phyloP scores from a whole-genome alignment of 768 basidiomycete genomes.

The Suillus placidus region DNA sequence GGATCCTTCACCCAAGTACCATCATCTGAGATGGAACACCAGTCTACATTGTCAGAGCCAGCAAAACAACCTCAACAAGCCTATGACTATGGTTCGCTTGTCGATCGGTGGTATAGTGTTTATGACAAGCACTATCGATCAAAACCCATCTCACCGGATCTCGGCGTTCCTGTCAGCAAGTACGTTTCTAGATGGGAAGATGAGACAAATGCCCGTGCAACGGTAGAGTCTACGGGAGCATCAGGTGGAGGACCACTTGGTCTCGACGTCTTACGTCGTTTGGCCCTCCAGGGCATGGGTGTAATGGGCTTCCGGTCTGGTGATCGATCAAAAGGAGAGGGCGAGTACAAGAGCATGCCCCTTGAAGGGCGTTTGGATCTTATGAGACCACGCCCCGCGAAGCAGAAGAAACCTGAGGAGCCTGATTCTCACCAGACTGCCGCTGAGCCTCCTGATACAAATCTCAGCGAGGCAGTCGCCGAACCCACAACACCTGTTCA shows the following conservation, averaged over 20 bases:
- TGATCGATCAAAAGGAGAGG: conserved; percentile 46
- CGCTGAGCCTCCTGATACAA: conserved; percentile 12
- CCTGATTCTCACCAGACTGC: conserved; percentile 8
- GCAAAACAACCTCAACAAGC: conserved; percentile 42
- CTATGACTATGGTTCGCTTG: conserved; percentile 79
- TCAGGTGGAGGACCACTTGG: conserved; percentile 36
- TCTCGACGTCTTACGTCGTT: conserved; percentile 42
- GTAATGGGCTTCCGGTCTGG: conserved; percentile 14
- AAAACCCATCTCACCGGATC: conserved; percentile 42
- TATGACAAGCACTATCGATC: conserved; percentile 89
- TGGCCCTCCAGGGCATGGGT: conserved; percentile 35
- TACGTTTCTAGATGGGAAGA: conserved; percentile 82
- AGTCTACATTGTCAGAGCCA: conserved; percentile 20
- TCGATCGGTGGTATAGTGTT: conserved; percentile 89
- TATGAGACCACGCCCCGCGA: conserved; percentile 52
- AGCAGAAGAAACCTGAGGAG: conserved; percentile 20
- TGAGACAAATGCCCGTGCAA: conserved; percentile 7
- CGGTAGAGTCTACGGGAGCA: not conserved
- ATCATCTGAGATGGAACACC: conserved; percentile 35
- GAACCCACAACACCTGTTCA: conserved; percentile 42
- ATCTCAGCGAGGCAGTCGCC: conserved; percentile 25
- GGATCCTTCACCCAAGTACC: conserved; percentile 36
- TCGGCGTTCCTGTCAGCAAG: conserved; percentile 62
- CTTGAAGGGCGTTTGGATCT: conserved; percentile 88
- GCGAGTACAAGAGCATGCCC: conserved; percentile 80